phyloP scores from a whole-genome alignment of 1,284 basidiomycete species.

The Melampsora medusae region DNA sequence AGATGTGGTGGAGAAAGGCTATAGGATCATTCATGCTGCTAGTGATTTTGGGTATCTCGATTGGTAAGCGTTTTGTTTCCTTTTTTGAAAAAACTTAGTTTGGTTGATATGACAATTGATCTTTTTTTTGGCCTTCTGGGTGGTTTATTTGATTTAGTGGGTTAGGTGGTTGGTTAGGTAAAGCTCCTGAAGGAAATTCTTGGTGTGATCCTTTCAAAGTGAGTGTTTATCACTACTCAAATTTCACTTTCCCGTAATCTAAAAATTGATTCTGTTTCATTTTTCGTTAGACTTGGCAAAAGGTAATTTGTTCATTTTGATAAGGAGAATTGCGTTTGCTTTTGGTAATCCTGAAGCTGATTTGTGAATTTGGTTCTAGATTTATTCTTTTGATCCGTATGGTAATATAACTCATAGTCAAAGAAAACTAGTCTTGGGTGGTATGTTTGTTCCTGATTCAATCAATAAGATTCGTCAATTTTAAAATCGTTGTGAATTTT shows the following conservation, averaged over 20 bases:
- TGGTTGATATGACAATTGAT: too few relatives aligned
- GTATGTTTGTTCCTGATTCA: not conserved
- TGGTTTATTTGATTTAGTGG: slow-evolving; percentile 66
- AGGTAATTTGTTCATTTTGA: slow-evolving; percentile 54
- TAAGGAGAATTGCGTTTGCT: not conserved
- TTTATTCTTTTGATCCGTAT: slow-evolving; percentile 71
- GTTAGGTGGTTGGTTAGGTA: slow-evolving; percentile 73
- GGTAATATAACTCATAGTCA: slow-evolving; percentile 60
- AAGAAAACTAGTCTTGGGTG: slow-evolving; percentile 15
- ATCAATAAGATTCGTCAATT: too few relatives aligned
- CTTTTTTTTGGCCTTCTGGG: slow-evolving; percentile 4
- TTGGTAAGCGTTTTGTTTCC: slow-evolving; percentile 11
- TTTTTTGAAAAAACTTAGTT: slow-evolving; percentile 65
- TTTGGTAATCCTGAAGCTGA: slow-evolving; percentile 9
- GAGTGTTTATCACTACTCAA: not conserved
- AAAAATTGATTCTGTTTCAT: too few relatives aligned
- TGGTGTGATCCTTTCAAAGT: slow-evolving; percentile 72
- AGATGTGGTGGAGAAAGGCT: slow-evolving; percentile 64
- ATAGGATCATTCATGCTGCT: slow-evolving; percentile 65
- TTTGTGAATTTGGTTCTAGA: slow-evolving; percentile 53
- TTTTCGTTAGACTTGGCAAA: slow-evolving; percentile 63
- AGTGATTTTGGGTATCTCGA: slow-evolving; percentile 22
- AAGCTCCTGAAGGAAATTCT: slow-evolving; percentile 59
- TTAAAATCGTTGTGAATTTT: slow-evolving; percentile 1
- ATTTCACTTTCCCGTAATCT: too few relatives aligned